Percentiles rank a stretch among this genome's conserved stretches.
Conservation (phyloP, 2,329 filamentous ascomycete species). For the Hypomyces perniciosus region DNA sequence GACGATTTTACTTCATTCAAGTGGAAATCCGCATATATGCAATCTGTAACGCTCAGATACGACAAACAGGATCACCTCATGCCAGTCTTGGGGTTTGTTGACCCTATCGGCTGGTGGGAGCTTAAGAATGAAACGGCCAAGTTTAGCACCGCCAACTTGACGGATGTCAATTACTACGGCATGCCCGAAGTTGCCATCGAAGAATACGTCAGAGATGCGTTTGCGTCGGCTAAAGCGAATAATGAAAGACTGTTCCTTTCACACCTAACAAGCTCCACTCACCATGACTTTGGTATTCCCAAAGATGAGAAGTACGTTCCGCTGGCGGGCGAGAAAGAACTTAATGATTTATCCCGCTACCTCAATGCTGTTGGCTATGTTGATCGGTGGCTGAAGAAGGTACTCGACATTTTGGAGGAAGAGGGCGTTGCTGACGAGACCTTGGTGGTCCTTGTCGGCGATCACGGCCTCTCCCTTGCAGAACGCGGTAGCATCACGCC, state of each 20-base stretch:
- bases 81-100: conserved; percentile 24
- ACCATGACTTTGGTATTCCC: conserved; percentile 27
- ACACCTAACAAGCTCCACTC: conserved; percentile 31
- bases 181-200: conserved; percentile 27
- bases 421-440: conserved; percentile 29
- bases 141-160: conserved; percentile 23
- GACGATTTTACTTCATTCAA: conserved; percentile 21
- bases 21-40: conserved; percentile 29
- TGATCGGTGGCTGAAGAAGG: conserved; percentile 26
- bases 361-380: conserved; percentile 27
- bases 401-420: conserved; percentile 27
- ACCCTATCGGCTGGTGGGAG: conserved; percentile 23
- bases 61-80: conserved; percentile 30
- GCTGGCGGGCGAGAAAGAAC: conserved; percentile 18
- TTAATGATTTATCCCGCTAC: conserved; percentile 26
- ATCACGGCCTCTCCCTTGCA: conserved; percentile 30
- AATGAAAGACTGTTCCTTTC: conserved; percentile 29
- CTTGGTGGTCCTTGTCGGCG: conserved; percentile 28
- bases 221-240: conserved; percentile 22
- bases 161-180: conserved; percentile 31
- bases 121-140: conserved; percentile 24
- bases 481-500: conserved; percentile 26
- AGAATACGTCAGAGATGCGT: conserved; percentile 29
- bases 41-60: conserved; percentile 28
- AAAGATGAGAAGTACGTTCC: conserved; percentile 12